Base-by-base conservation (phyloP, 139 green algal genomes). In the Chlorella sorokiniana region DNA sequence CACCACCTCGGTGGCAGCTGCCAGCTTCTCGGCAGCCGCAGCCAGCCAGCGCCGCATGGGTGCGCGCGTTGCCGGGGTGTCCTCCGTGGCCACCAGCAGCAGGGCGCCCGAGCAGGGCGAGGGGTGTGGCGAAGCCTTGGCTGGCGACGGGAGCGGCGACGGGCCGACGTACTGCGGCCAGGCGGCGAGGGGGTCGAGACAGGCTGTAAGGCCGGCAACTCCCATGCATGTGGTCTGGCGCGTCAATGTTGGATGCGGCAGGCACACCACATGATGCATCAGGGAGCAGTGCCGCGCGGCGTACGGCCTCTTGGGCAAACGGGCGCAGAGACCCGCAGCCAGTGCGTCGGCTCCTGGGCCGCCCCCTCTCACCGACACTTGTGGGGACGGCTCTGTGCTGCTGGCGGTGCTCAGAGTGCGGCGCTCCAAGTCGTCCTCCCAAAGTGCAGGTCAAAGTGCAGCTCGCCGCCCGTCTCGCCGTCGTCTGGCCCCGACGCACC, bases 71-170 rank as follows among this genome's bases (percentile, higher is more conserved):
- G 42, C 35, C 25, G 63, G 22, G 16, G 45, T 45, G n/a, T 71
- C 74, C 78, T 87, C 83, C 6, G 76, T 84, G 8, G 61, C 76
- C 18, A 22, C 69, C 38, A 87, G 79, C 67, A 87, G 76, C 35
- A 27, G 25, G 9, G n/a, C 38, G 5, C 23, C 37, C 23, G 59
- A 69, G 25, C 48, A 41, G 37, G 84, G 79, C 20, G 79, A 85
- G 18, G 56, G 18, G 56, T 65, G 56, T 31, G 22, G 16, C 18
- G 56, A 33, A 4, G 72, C 45, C 45, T 51, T 69, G 67, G 38
- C 51, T 9, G 79, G 79, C 0, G 84, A 88, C 48, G 84, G 84
- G 62, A 88, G 25, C 40, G 84, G 79, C 1, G 84, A 85, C 40
- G 84, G 84, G 29, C 84, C 84, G 29, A 88, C 79, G 14, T 86